A percentile compares a stretch with the other conserved stretches of the same genome.
Conservation (phyloP, 1,284 basidiomycete genomes). For the Crepidotus sp. region DNA sequence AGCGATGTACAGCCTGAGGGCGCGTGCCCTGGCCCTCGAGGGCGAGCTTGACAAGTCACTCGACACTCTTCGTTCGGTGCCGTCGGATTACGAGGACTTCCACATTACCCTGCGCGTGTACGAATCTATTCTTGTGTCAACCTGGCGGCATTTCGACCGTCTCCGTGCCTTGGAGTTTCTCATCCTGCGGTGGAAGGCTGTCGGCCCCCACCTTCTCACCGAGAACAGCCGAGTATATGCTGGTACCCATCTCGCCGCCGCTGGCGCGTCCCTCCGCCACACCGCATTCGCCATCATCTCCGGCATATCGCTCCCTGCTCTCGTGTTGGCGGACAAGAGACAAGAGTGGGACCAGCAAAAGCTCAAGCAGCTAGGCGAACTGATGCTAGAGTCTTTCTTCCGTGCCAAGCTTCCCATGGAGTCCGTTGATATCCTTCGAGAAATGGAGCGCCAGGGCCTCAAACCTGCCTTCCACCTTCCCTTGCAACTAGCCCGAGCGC, state of each 20-base stretch:
- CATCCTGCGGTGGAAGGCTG: constrained; percentile 32
- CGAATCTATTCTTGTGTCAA: constrained; percentile 33
- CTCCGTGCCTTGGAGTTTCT: constrained; percentile 37
- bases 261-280: constrained; percentile 25
- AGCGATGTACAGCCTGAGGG: constrained; percentile 25
- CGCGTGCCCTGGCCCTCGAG: constrained; percentile 28
- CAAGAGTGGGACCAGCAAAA: constrained; percentile 21
- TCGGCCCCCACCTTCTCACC: constrained; percentile 27
- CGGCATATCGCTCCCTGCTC: constrained; percentile 26
- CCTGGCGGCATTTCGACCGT: constrained; percentile 29
- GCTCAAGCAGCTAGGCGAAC: constrained; percentile 27
- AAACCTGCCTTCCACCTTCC: constrained; percentile 24
- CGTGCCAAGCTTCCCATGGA: constrained; percentile 26
- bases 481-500: constrained; percentile 34
- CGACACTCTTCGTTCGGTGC: constrained; percentile 21
- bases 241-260: constrained; percentile 1
- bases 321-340: constrained; percentile 26
- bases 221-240: constrained; percentile 15
- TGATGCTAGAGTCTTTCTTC: constrained; percentile 35
- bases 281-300: constrained; percentile 27
- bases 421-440: constrained; percentile 36
- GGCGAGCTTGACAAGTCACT: constrained; percentile 31
- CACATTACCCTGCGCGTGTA: constrained; percentile 28
- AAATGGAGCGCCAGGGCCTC: constrained; percentile 32
- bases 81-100: constrained; percentile 18